Base-by-base conservation (phyloP, 352 stramenopile species). In the Phytopythium cucurbitacearum region DNA sequence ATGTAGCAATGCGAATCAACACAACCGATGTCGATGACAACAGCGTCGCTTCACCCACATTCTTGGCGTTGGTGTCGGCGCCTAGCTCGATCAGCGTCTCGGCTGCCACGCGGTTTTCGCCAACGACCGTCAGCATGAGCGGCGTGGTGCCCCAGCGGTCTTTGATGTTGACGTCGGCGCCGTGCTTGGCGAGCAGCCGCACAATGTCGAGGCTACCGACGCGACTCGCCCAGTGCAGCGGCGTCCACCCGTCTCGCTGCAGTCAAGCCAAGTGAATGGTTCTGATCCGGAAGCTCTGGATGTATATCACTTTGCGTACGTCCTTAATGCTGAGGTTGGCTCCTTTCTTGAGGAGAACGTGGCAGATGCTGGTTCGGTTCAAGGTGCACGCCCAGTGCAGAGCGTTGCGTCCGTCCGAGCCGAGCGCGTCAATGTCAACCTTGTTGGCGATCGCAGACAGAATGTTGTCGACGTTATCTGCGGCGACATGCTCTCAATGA, bases 281-380 rank as follows among this genome's bases (percentile, higher is more conserved):
- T 10, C 2, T 7, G 47, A 16, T 12, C 32, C 9, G 32, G 13
- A 5, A 36, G 13, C 40, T 12, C 13, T 11, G 0, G 49, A 28
- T 28, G 21, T 28, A 28, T 28, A 28, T 28, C 21, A 28, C 21
- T 28, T 28, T 28, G 21, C 68, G 21, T 66, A 90, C 79, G 49
- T 91, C 83, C 69, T 90, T 88, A 62, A 79, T 85, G 46, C 77
- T 87, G 45, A 91, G 63, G 7, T 65, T 81, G 4, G 82, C 80
- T 47, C 80, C 80, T 60, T 93, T 91, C 57, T 91, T 91, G 5
- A 93, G 72, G 41, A 93, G 48, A n/a, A 93, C 68, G 48, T 90
- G 80, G 40, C 80, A 89, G 43, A 91, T 89, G 35, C 76, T 89
- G 6, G 76, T 81, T 33, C 82, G 73, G 46, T 89, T 82, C 41